Percentiles rank a stretch among this genome's conserved stretches.
Conservation (phyloP, 495 filamentous ascomycete genomes). For the Penicillium fimorum region DNA sequence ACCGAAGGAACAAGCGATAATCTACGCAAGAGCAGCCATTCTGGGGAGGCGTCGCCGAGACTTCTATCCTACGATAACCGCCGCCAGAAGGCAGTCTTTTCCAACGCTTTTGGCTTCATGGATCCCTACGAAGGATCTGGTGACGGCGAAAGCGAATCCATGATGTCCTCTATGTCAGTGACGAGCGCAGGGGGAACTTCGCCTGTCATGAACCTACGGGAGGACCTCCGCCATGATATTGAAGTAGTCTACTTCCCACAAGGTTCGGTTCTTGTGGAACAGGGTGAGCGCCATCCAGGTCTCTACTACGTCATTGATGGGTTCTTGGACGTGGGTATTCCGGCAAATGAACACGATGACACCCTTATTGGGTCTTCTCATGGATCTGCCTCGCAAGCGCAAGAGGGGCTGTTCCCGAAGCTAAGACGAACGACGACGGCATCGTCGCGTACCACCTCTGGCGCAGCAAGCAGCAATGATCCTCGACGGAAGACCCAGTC, state of each 20-base stretch:
- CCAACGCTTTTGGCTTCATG: conserved; percentile 91
- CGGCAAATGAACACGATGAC: conserved; percentile 53
- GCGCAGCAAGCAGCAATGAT: conserved; percentile 33
- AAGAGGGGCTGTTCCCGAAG: conserved; percentile 48
- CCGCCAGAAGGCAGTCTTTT: conserved; percentile 78
- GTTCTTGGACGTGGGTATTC: conserved; percentile 87
- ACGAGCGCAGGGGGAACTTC: conserved; percentile 53
- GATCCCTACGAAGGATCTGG: conserved; percentile 79
- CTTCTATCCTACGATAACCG: conserved; percentile 83
- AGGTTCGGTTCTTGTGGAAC: conserved; percentile 92
- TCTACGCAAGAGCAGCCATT: conserved; percentile 58
- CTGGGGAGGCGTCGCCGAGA: conserved; percentile 79
- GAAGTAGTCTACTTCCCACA: conserved; percentile 98
- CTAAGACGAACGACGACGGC: conserved; percentile 49
- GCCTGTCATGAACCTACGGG: conserved; percentile 57
- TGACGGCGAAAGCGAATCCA: conserved; percentile 85
- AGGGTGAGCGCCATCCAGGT: conserved; percentile 92
- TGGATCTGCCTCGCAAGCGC: conserved; percentile 26
- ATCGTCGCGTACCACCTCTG: conserved; percentile 39
- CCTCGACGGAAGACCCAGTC: conserved; percentile 49
- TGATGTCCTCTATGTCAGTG: conserved; percentile 67
- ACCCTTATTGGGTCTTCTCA: conserved; percentile 40
- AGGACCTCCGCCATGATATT: conserved; percentile 85
- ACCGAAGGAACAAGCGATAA: conserved; percentile 59
- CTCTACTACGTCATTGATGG: conserved; percentile 98